phyloP scores from a whole-genome alignment of 441 rosid genomes.

The Euphorbia corollata region DNA sequence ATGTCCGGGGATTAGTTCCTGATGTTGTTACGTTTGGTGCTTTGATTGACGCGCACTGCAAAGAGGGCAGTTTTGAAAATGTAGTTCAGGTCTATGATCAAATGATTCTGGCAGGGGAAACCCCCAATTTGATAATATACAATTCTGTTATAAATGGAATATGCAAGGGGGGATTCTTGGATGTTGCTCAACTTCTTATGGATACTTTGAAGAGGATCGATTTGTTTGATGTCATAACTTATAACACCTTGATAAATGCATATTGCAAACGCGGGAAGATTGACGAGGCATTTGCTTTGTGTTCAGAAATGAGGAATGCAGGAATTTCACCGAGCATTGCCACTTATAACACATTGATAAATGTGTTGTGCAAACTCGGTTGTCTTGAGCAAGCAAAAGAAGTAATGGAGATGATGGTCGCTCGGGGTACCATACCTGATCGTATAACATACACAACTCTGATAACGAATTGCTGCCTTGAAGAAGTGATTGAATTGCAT shows the following conservation, averaged over 20 bases:
- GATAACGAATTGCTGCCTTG: conserved; percentile 29
- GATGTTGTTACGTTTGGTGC: conserved; percentile 64
- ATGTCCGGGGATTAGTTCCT: conserved; percentile 45
- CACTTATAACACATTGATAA: conserved; percentile 60
- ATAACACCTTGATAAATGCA: conserved; percentile 64
- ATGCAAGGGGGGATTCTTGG: conserved; percentile 55
- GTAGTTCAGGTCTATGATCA: conserved; percentile 52
- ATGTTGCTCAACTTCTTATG: conserved; percentile 50
- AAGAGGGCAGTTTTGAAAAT: conserved; percentile 53
- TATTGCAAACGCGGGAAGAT: conserved; percentile 48
- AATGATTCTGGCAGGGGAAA: conserved; percentile 53
- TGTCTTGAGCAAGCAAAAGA: conserved; percentile 45
- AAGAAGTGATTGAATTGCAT: conserved; percentile 53
- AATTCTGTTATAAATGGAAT: conserved; percentile 63
- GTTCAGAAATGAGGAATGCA: conserved; percentile 36
- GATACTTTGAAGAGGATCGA: conserved; percentile 46
- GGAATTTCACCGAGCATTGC: conserved; percentile 52
- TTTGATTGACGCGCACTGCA: conserved; percentile 63
- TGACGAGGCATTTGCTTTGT: conserved; percentile 44
- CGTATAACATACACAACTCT: conserved; percentile 56
- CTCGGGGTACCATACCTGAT: conserved; percentile 45
- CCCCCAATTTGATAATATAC: conserved; percentile 62
- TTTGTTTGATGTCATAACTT: conserved; percentile 51
- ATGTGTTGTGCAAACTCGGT: conserved; percentile 50
- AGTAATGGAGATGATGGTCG: conserved; percentile 46